Conservation (phyloP, 176 grass and related monocot genomes). For the Melocanna baccifera region DNA sequence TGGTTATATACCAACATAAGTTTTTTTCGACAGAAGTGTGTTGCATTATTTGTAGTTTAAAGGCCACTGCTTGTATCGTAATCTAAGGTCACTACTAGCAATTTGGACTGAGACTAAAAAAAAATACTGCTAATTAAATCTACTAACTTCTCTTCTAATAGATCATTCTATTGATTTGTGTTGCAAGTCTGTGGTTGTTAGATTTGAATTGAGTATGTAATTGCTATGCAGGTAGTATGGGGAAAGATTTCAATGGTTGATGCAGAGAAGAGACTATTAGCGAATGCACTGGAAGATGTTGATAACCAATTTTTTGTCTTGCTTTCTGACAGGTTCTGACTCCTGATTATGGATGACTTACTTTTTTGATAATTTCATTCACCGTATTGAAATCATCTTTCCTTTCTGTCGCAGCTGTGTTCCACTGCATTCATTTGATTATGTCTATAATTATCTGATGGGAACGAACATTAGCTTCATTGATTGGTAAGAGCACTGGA, state of each 20-base stretch:
- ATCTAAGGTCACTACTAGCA: not conserved
- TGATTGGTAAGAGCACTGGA: conserved; percentile 70
- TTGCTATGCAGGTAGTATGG: conserved; percentile 75
- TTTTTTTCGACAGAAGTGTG: not conserved
- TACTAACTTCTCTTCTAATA: not conserved
- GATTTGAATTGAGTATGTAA: conserved; percentile 22
- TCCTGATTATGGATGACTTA: conserved; percentile 13
- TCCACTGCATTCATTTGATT: conserved; percentile 93
- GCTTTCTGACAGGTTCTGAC: conserved; percentile 85
- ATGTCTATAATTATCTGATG: conserved; percentile 93
- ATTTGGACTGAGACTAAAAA: conserved; percentile 5
- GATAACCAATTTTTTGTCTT: conserved; percentile 96
- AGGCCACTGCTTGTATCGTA: not conserved
- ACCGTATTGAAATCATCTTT: conserved; percentile 33
- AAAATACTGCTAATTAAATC: not conserved
- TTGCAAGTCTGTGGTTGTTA: not conserved
- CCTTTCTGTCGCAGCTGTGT: conserved; percentile 69
- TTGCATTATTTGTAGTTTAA: not conserved
- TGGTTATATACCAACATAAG: not conserved
- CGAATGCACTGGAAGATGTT: conserved; percentile 73
- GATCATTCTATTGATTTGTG: not conserved
- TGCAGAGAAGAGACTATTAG: conserved; percentile 90
- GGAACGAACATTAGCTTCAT: conserved; percentile 80
- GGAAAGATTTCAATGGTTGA: conserved; percentile 98
- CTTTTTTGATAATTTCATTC: conserved; percentile 34